Evolutionary conservation across 169 alveolate genomes (phyloP).

Genomic region (Plasmodium adleri): DNA sequence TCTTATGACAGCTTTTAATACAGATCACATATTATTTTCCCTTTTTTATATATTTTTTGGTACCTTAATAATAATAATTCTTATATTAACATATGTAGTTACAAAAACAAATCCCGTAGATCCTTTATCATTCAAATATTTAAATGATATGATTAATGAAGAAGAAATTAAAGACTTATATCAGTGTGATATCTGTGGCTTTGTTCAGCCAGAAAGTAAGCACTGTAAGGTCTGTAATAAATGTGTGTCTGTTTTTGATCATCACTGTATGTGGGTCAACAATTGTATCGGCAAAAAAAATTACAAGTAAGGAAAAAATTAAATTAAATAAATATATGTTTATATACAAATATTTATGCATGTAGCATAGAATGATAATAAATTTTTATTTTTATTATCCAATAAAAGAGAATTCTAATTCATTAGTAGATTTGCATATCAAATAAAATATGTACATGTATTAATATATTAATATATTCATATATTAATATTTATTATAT

Average conservation of each 20-base stretch:
- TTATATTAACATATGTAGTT: conserved; percentile 77
- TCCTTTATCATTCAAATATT: conserved; percentile 79
- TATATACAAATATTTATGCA: conserved; percentile 5
- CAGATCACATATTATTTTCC: conserved; percentile 23
- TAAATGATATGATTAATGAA: conserved; percentile 34
- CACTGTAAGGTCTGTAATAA: conserved; percentile 93
- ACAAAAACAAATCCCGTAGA: conserved; percentile 84
- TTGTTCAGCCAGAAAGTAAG: conserved; percentile 82
- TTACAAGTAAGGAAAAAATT: conserved; percentile 70
- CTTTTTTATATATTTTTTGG: conserved; percentile 57
- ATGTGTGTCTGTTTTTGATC: conserved; percentile 92
- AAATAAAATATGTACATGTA: neutral
- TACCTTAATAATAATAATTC: conserved; percentile 31
- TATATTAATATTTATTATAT: neutral
- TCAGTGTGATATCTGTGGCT: conserved; percentile 81
- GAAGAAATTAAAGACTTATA: conserved; percentile 41
- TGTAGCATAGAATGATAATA: neutral
- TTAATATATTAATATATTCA: neutral
- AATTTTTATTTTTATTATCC: neutral
- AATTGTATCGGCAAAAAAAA: conserved; percentile 91
- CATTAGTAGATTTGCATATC: neutral
- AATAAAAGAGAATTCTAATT: neutral
- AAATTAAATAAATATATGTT: neutral
- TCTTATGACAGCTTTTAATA: conserved; percentile 61
- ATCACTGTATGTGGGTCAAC: conserved; percentile 93